Percentiles rank a stretch among this genome's conserved stretches.
phyloP scores from a whole-genome alignment of 495 filamentous ascomycete species.

The Annulohypoxylon moriforme region DNA sequence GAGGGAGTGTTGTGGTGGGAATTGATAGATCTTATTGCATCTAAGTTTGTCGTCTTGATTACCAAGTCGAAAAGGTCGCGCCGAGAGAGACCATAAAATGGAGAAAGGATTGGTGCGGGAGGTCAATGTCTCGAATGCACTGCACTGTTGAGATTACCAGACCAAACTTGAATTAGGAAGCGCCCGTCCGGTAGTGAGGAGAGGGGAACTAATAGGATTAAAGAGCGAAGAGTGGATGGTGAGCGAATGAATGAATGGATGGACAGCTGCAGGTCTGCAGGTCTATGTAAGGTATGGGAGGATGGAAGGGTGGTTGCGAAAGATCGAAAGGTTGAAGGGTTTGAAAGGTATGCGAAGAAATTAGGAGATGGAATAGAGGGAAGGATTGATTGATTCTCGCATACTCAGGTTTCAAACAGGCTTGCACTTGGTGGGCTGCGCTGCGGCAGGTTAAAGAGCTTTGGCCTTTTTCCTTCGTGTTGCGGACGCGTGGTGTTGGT shows the following conservation, averaged over 20 bases:
- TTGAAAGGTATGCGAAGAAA: constrained; percentile 33
- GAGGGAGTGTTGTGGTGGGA: constrained; percentile 40
- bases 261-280: constrained; percentile 32
- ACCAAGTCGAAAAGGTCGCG: constrained; percentile 47
- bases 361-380: constrained; percentile 27
- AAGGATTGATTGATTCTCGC: constrained; percentile 46
- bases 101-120: constrained; percentile 41
- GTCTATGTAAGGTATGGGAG: background rate
- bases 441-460: background rate
- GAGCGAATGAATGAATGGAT: constrained; percentile 20
- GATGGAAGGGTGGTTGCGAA: background rate
- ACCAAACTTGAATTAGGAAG: constrained; percentile 45
- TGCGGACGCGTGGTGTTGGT: constrained; percentile 45
- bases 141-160: constrained; percentile 44
- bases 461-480: constrained; percentile 29
- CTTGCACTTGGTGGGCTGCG: constrained; percentile 31
- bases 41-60: constrained; percentile 26
- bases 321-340: background rate
- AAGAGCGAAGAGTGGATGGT: constrained; percentile 22
- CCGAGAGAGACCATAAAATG: constrained; percentile 35
- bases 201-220: constrained; percentile 28
- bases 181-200: constrained; percentile 40
- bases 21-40: constrained; percentile 50
- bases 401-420: constrained; percentile 49
- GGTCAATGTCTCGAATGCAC: constrained; percentile 43